Evolutionary conservation across 2,329 filamentous ascomycete species (phyloP), one percentile per base, ranked within the genome.

Genomic region (Ascomycota sp.): DNA sequence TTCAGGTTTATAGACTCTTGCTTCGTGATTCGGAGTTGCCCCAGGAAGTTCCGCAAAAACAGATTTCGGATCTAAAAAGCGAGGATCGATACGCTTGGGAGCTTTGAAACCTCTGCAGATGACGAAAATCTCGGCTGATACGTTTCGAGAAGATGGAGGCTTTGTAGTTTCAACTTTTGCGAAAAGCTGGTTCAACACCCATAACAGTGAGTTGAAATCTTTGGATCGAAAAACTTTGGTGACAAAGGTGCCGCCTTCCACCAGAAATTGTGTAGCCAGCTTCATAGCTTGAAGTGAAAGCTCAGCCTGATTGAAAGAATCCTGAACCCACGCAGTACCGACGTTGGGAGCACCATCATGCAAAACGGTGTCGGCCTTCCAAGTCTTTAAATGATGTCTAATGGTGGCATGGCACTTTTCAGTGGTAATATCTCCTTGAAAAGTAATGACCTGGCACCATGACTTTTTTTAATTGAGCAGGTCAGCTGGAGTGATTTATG

Each of bases 331-430:
- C 0, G 89, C 85, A 1, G 83, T 86, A 72, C 89, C 89, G 33
- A 98, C 89, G 45, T 98, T 98, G 28, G 89, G 89, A 1, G 89
- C 89, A 55, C 89, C 89, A 50, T 98, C 89, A 57, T 98, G 89
- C 24, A 98, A 63, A 5, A 98, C 89, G 0, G 79, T 82, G 50
- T 98, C 89, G 13, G 81, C 85, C 52, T 95, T 95, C 78, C 82
- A 86, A 8, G 81, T 85, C 57, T 95, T 95, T 29, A 98, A 57
- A 46, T 98, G 85, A 34, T 75, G 69, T 44, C 83, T 66, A 37
- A 98, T 80, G 2, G 81, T 94, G 6, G 83, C 74, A 39, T 89
- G 75, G 50, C 85, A 94, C 53, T 94, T 93, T 40, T 94, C 85
- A 28, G 85, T 92, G 1, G 89, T 98, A 45, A 98, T 98, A 51